These are phyloP conservation scores for Discostella pseudostelligera DNA, from an alignment of 108 stramenopile genomes.

Conservation along the genomic window DNA sequence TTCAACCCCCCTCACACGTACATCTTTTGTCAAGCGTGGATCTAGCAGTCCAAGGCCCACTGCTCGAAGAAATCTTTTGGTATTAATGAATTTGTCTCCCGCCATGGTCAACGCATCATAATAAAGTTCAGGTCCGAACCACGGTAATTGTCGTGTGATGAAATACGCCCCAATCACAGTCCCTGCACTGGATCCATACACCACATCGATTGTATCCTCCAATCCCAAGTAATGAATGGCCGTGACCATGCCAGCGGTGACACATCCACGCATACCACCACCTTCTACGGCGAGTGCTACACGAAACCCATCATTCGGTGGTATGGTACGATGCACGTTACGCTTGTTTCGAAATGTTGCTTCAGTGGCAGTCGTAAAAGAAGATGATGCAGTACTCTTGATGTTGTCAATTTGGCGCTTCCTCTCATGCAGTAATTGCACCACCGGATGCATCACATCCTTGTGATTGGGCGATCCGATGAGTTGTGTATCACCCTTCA, in stretches of 20 bases:
- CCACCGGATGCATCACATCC: conserved; percentile 74
- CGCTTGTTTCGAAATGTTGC: conserved; percentile 4
- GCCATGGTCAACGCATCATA: conserved; percentile 89
- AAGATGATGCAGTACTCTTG: conserved; percentile 22
- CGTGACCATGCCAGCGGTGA: conserved; percentile 93
- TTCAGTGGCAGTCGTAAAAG: conserved; percentile 11
- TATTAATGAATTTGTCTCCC: conserved; percentile 85
- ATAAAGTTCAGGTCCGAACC: conserved; percentile 94
- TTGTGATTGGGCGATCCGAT: conserved; percentile 61
- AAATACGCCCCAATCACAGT: conserved; percentile 89
- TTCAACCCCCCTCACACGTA: conserved; percentile 6
- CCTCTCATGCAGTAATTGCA: conserved; percentile 65
- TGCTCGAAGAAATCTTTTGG: conserved; percentile 74
- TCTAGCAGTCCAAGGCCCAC: conserved; percentile 84
- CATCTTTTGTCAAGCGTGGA: conserved; percentile 80
- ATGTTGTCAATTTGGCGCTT: conserved; percentile 33
- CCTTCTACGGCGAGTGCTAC: conserved; percentile 93
- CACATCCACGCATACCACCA: conserved; percentile 96
- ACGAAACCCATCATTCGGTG: conserved; percentile 54
- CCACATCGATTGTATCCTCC: conserved; percentile 84
- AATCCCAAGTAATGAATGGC: conserved; percentile 85
- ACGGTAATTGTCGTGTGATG: conserved; percentile 80
- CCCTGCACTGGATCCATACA: conserved; percentile 91
- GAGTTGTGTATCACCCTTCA: conserved; percentile 77
- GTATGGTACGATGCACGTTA: conserved; percentile 19